Conservation (phyloP, 1,284 basidiomycete species). For the Vanrija sp. region DNA sequence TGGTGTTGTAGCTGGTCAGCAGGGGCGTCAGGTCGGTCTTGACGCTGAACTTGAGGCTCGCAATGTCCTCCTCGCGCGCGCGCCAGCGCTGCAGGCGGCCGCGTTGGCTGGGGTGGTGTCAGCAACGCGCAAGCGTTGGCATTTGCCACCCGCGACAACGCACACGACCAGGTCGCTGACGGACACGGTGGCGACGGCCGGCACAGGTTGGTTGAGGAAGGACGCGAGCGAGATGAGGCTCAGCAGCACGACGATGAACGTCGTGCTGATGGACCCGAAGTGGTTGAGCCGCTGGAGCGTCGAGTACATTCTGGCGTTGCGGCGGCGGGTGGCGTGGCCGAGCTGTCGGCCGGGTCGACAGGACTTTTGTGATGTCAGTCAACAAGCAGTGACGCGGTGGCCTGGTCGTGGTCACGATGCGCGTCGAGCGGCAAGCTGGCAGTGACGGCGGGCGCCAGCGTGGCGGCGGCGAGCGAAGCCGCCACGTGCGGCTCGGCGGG, state of each 20-base stretch:
- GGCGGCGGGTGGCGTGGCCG: no score
- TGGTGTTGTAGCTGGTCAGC: constrained; percentile 50
- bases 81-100: constrained; percentile 38
- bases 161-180: constrained; percentile 46
- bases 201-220: constrained; percentile 34
- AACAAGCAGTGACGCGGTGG: no score
- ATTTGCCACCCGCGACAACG: constrained; percentile 8
- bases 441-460: background rate
- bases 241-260: constrained; percentile 47
- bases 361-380: background rate
- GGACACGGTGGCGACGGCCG: constrained; percentile 33
- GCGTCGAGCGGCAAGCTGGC: no score
- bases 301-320: constrained; percentile 41
- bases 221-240: constrained; percentile 43
- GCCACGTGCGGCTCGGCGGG: no score
- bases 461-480: background rate
- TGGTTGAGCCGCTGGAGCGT: constrained; percentile 46
- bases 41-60: constrained; percentile 45
- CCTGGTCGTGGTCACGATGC: background rate
- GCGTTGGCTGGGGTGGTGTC: constrained; percentile 25
- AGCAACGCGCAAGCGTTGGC: background rate
- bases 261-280: constrained; percentile 45
- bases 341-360: no score
- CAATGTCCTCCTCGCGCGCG: constrained; percentile 43
- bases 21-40: constrained; percentile 46